Base-by-base conservation (phyloP, 805 yeast genomes). In the Zygoascus ofunaensis region DNA sequence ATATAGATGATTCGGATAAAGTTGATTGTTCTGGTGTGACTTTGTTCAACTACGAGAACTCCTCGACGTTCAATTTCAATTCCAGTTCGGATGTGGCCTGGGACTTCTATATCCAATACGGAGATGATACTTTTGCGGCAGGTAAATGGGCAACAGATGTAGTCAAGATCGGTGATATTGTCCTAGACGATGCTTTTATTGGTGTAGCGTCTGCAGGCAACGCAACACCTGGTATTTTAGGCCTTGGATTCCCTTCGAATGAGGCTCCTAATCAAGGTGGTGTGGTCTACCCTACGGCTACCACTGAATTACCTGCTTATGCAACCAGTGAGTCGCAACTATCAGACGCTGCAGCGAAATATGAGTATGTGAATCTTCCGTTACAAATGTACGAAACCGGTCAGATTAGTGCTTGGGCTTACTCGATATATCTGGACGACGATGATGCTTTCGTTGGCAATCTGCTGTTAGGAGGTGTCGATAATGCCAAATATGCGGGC, bases 201-300 rank as follows among this genome's bases (percentile, higher is more conserved):
- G 96, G 94, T 2, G 77, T 87, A 20, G 92, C 84, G 2, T 76
- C 77, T 55, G 60, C 61, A 32, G 74, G 86, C 2, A 76, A 77
- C 49, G 78, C 92, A 3, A 61, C 76, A 4, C 47, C 43, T 28
- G 50, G 48, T 2, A 44, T 53, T 28, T 30, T 53, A 15, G 56
- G 56, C 2, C 32, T 53, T 19, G 50, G 52, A 14, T 48, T 45
- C 19, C 19, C 35, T 14, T 44, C 39, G 18, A 38, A 40, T 14
- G 56, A 53, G 40, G 37, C 55, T 8, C 39, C 49, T n/a, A 19
- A 21, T 5, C 21, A 32, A n/a, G 39, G 20, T 34, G n/a, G 26
- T 18, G n/a, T 14, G 12, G 21, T 17, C 24, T 15, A n/a, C 26
- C 14, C 22, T 36, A 33, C 43, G 36, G 39, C 34, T 28, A 24